Percentiles rank a stretch among this genome's conserved stretches.
phyloP scores from a whole-genome alignment of 257 asterid genomes.

The Solanum pinnatisectum region DNA sequence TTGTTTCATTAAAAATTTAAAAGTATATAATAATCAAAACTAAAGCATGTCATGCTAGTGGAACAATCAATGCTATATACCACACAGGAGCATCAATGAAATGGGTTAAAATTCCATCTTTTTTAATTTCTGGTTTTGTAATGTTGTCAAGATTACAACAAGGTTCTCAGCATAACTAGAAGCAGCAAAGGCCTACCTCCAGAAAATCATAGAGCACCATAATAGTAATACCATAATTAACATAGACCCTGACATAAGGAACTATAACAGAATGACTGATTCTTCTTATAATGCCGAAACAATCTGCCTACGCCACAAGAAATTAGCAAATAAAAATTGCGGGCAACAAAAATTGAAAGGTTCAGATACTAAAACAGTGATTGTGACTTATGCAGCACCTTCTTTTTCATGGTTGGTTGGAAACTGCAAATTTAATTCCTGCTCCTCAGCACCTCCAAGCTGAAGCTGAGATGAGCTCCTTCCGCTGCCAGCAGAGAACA shows the following conservation, averaged over 20 bases:
- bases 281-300: slow-evolving; percentile 27
- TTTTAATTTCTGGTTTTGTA: slow-evolving; percentile 25
- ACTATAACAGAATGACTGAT: slow-evolving; percentile 43
- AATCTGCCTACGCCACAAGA: slow-evolving; percentile 45
- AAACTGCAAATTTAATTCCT: background rate
- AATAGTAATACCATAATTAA: slow-evolving; percentile 21
- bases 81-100: slow-evolving; percentile 3
- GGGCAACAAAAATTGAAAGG: slow-evolving; percentile 32
- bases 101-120: slow-evolving; percentile 12
- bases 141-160: slow-evolving; percentile 20
- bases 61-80: background rate
- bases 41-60: slow-evolving; percentile 2
- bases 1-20: no score
- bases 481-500: slow-evolving; percentile 89
- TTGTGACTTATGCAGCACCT: slow-evolving; percentile 28
- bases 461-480: slow-evolving; percentile 89
- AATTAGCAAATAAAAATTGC: slow-evolving; percentile 35
- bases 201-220: slow-evolving; percentile 22
- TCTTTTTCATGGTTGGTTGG: background rate
- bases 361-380: slow-evolving; percentile 21
- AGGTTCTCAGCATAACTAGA: slow-evolving; percentile 28
- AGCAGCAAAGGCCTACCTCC: slow-evolving; percentile 19
- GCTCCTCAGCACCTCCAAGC: slow-evolving; percentile 87
- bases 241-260: slow-evolving; percentile 18
- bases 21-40: background rate